A percentile compares a stretch with the other conserved stretches of the same genome.
Evolutionary conservation across 768 basidiomycete species (phyloP).

Genomic region (Phylloporus sp.): DNA sequence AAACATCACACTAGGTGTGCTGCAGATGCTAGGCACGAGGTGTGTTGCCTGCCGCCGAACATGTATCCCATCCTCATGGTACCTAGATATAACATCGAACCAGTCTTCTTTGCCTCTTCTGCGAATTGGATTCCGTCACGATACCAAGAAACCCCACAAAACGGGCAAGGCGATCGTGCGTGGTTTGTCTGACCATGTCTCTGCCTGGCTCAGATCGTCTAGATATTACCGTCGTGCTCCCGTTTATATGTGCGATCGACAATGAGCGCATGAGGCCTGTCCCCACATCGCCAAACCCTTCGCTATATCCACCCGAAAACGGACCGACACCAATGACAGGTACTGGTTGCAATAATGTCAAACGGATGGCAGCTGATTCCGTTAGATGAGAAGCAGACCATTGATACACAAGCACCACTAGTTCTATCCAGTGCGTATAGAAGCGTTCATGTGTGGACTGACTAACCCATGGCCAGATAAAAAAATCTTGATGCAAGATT

Average conservation of each 20-base stretch:
- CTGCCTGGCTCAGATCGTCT: neutral
- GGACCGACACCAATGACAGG: constrained; percentile 11
- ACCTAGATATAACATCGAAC: constrained; percentile 38
- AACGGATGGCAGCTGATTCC: neutral
- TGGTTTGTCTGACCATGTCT: constrained; percentile 5
- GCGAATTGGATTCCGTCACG: constrained; percentile 41
- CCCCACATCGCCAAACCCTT: constrained; percentile 19
- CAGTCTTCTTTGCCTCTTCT: constrained; percentile 44
- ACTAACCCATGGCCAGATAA: constrained; percentile 6
- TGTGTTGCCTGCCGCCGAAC: constrained; percentile 9
- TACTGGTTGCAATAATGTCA: constrained; percentile 1
- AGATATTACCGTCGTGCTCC: constrained; percentile 45
- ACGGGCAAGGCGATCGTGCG: constrained; percentile 36
- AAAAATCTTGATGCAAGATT: constrained; percentile 31
- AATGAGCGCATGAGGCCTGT: constrained; percentile 17
- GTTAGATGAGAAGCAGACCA: constrained; percentile 21
- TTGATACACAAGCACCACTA: constrained; percentile 35
- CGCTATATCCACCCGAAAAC: neutral
- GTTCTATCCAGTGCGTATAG: constrained; percentile 17
- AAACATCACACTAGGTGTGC: constrained; percentile 28
- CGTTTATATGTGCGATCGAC: constrained; percentile 38
- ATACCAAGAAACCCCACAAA: constrained; percentile 35
- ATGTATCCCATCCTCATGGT: constrained; percentile 1
- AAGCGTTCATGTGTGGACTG: neutral
- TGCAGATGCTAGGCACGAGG: constrained; percentile 38